Evolutionary conservation across 2,329 filamentous ascomycete genomes (phyloP), one percentile per base, ranked within the genome.

Genomic region (Ophiostoma novo-ulmi): DNA sequence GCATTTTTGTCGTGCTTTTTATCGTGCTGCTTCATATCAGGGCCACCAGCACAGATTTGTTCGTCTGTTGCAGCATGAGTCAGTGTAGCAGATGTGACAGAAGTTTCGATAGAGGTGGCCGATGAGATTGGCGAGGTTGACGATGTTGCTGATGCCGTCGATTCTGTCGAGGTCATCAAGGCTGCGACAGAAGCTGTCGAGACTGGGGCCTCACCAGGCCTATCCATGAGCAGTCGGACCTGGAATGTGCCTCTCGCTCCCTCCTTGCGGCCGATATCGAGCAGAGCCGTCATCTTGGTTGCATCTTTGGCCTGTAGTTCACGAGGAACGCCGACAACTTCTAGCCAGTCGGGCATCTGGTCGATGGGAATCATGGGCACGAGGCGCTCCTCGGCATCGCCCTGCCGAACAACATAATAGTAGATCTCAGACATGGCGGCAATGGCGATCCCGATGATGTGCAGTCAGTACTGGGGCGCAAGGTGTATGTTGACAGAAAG

Each of bases 301-400:
- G 31, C 38, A 14, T 17, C 7, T 4, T 65, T 4, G 6, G 77
- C 72, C 3, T 73, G 74, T 14, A 85, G 76, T 69, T 79, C 74
- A 6, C 82, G 81, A 3, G 84, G 82, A 3, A 84, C 77, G 35
- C 80, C 82, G 44, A 78, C 71, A 13, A 85, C 75, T 5, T 81
- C 77, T 4, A 85, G 73, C 78, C 82, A 82, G 1, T 77, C 75
- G 0, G 85, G 85, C 0, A 87, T 80, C 72, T 86, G 79, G 75
- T 87, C 85, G 14, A 82, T 76, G 0, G 85, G 80, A n/a, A 87
- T 79, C n/a, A 87, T 80, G 7, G 85, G 85, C 0, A 87, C 84
- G 3, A 84, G 79, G 7, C 77, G 76, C 3, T 78, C 79, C 0
- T 31, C 2, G 75, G 73, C 38, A 77, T 76, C 52, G 74, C 72